Conservation (phyloP, 2,329 filamentous ascomycete species). For the Verticillium albo-atrum region DNA sequence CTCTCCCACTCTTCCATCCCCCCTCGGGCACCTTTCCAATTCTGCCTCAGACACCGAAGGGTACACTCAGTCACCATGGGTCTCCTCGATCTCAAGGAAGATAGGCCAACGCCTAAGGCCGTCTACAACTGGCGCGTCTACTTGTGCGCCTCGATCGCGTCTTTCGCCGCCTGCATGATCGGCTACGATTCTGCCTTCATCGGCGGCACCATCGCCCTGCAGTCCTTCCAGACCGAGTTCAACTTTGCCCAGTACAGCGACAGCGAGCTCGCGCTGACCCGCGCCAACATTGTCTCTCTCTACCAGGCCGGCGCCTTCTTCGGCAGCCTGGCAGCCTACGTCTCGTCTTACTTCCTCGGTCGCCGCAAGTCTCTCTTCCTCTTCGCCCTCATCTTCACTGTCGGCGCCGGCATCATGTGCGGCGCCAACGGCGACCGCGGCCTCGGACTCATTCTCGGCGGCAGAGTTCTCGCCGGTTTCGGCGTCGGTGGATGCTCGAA, state of each 20-base stretch:
- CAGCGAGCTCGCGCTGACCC: slow-evolving; percentile 51
- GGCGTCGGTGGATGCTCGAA: slow-evolving; percentile 61
- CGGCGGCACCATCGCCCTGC: slow-evolving; percentile 67
- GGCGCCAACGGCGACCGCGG: slow-evolving; percentile 58
- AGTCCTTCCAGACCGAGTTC: slow-evolving; percentile 68
- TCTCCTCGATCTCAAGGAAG: slow-evolving; percentile 48
- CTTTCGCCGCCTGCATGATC: slow-evolving; percentile 53
- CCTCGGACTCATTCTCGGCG: slow-evolving; percentile 59
- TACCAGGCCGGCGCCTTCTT: slow-evolving; percentile 86
- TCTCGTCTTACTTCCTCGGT: slow-evolving; percentile 61
- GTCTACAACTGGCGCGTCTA: slow-evolving; percentile 62
- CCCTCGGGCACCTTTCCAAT: background rate
- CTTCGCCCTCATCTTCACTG: slow-evolving; percentile 59
- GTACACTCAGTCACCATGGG: slow-evolving; percentile 27
- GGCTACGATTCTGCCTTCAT: slow-evolving; percentile 73
- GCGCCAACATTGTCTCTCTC: slow-evolving; percentile 73
- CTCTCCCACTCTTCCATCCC: background rate
- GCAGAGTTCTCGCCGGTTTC: slow-evolving; percentile 59
- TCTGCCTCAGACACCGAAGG: background rate
- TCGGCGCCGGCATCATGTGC: slow-evolving; percentile 71
- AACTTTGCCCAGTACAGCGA: slow-evolving; percentile 46
- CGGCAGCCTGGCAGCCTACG: slow-evolving; percentile 67
- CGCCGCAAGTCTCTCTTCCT: slow-evolving; percentile 59
- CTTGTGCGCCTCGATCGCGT: slow-evolving; percentile 46
- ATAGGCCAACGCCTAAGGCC: slow-evolving; percentile 50